Conservation (phyloP, 768 basidiomycete species). For the Podaxis sp. region DNA sequence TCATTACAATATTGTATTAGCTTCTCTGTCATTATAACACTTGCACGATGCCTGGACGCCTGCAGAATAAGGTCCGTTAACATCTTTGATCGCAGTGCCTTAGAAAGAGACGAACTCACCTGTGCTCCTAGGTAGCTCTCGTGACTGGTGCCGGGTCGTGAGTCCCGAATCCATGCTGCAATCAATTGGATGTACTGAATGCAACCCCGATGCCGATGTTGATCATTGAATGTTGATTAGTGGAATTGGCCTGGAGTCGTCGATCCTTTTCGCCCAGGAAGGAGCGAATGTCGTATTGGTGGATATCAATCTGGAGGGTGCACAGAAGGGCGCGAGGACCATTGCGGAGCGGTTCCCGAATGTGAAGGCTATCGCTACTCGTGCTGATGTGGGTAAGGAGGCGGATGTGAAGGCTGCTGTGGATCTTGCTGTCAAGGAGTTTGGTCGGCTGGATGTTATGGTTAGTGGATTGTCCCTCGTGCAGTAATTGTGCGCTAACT, state of each 20-base stretch:
- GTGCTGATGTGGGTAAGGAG: conserved; percentile 89
- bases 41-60: conserved; percentile 54
- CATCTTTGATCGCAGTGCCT: neutral
- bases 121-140: conserved; percentile 53
- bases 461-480: conserved; percentile 35
- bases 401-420: conserved; percentile 79
- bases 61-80: conserved; percentile 55
- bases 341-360: conserved; percentile 67
- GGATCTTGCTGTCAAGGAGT: conserved; percentile 71
- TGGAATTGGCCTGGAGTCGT: conserved; percentile 94
- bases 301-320: conserved; percentile 80
- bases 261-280: conserved; percentile 92
- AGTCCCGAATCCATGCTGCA: conserved; percentile 26
- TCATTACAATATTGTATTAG: neutral
- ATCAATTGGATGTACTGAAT: conserved; percentile 16
- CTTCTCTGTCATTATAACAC: conserved; percentile 1
- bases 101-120: conserved; percentile 1
- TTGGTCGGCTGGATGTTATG: conserved; percentile 95
- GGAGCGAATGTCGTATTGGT: conserved; percentile 88
- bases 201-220: neutral
- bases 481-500: neutral
- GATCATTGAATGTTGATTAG: conserved; percentile 34
- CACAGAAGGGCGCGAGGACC: conserved; percentile 57
- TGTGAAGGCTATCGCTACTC: conserved; percentile 62
- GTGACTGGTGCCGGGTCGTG: conserved; percentile 89